A percentile compares a stretch with the other conserved stretches of the same genome.
These are phyloP conservation scores for Amanita fuliginea DNA, from an alignment of 768 basidiomycete species.

Conservation along the genomic window DNA sequence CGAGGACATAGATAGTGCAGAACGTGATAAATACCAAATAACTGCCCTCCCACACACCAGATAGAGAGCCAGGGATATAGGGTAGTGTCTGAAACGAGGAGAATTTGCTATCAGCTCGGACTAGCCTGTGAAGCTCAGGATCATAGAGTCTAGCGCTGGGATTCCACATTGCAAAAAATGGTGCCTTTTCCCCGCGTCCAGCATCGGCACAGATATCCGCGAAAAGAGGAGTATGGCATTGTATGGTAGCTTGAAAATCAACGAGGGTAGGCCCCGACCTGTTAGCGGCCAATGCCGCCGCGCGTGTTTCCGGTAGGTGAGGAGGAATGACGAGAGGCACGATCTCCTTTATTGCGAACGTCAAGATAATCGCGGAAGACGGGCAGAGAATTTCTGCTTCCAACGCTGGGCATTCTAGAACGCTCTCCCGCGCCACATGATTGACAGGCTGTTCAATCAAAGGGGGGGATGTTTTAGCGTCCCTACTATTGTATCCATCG, in stretches of 20 bases:
- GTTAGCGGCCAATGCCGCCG: slow-evolving; percentile 29
- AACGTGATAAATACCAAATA: slow-evolving; percentile 38
- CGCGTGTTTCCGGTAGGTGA: slow-evolving; percentile 40
- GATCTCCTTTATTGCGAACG: slow-evolving; percentile 40
- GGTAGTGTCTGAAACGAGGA: slow-evolving; percentile 9
- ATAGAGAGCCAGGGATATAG: slow-evolving; percentile 33
- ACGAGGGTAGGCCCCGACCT: slow-evolving; percentile 42
- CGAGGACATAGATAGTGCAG: background rate
- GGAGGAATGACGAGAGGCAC: slow-evolving; percentile 31
- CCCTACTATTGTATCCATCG: background rate
- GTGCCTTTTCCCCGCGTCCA: background rate
- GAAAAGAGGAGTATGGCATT: slow-evolving; percentile 36
- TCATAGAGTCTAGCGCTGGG: slow-evolving; percentile 4
- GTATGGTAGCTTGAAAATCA: slow-evolving; percentile 33
- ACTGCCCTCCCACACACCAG: slow-evolving; percentile 51
- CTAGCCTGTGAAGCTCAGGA: slow-evolving; percentile 11
- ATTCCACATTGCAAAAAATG: no score
- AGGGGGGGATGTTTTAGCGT: background rate
- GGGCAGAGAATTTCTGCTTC: slow-evolving; percentile 23
- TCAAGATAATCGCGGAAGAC: slow-evolving; percentile 39
- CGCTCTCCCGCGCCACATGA: background rate
- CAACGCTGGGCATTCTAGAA: background rate
- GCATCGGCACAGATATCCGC: slow-evolving; percentile 24
- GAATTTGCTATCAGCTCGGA: slow-evolving; percentile 1
- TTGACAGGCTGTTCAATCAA: background rate